Conservation (phyloP, 768 basidiomycete genomes). For the Russula sp. region DNA sequence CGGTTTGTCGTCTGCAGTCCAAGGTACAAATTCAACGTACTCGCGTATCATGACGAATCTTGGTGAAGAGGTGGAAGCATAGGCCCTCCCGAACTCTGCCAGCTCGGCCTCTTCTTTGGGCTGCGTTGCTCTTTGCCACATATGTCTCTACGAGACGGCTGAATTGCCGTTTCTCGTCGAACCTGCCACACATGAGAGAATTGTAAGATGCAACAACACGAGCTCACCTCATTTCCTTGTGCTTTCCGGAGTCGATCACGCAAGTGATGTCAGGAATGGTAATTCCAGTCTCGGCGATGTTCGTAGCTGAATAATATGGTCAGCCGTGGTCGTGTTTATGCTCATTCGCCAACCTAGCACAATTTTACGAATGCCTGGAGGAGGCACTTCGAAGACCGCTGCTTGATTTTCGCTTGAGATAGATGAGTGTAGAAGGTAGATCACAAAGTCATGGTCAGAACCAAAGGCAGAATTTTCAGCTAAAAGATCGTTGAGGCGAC, state of each 20-base stretch:
- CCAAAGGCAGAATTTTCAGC: constrained; percentile 70
- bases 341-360: constrained; percentile 64
- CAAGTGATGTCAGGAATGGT: constrained; percentile 98
- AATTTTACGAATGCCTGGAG: constrained; percentile 77
- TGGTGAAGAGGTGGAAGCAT: constrained; percentile 95
- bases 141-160: constrained; percentile 89
- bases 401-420: constrained; percentile 88
- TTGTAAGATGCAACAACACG: constrained; percentile 7
- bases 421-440: constrained; percentile 88
- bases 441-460: constrained; percentile 49
- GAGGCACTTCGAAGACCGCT: constrained; percentile 85
- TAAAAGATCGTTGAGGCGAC: constrained; percentile 76
- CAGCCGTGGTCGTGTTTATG: background rate
- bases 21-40: constrained; percentile 30
- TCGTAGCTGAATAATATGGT: constrained; percentile 51
- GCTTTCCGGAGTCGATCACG: constrained; percentile 91
- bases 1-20: background rate
- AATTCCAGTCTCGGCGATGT: constrained; percentile 95
- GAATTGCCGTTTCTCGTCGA: constrained; percentile 95
- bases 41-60: constrained; percentile 72
- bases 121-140: constrained; percentile 85
- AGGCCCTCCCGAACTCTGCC: constrained; percentile 86
- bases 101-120: constrained; percentile 82
- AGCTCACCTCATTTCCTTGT: constrained; percentile 80
- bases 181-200: constrained; percentile 37